Base-by-base conservation (phyloP, 108 stramenopile genomes). In the Nitzschia sp. region DNA sequence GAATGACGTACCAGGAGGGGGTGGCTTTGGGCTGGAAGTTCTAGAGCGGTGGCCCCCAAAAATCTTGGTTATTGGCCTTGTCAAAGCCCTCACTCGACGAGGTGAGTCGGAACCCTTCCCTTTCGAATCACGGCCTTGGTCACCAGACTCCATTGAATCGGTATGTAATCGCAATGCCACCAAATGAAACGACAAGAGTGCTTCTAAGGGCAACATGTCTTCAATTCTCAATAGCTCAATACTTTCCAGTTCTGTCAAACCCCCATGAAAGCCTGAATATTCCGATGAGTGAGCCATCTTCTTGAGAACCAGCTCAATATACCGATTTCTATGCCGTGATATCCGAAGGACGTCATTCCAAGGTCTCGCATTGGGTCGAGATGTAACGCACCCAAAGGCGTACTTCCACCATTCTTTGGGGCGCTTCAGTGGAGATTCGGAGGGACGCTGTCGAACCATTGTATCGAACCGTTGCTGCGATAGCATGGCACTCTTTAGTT, bases 381-480 rank as follows among this genome's bases (percentile, higher is more conserved):
- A 77, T 50, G 71, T 83, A 7, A 92, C 80, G 63, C 91, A 88
- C 2, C 71, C 78, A 58, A 87, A 77, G 20, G 83, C 80, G 57
- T 92, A 92, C 51, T 84, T 76, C 91, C 91, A 92, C 91, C 91
- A 92, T 24, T 68, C 65, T 55, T 70, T 52, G 29, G 91, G 83
- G 56, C 78, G 67, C 14, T 73, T 56, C 3, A 58, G 26, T 20
- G 86, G 82, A 14, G 63, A 64, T 42, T 62, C 67, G 14, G 51
- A 24, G 8, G 91, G 91, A 44, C 86, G 75, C 63, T 87, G 84
- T 24, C 82, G 78, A 5, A 88, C 54, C 91, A 92, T 92, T 19
- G 91, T 92, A 67, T 92, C 91, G 68, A 89, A 88, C 15, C 87
- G 78, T 65, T 79, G 83, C 72, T 92, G 91, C 6, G 84, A 80